Evolutionary conservation across 805 yeast species (phyloP).

Genomic region (Cyberlindnera mycetangii): DNA sequence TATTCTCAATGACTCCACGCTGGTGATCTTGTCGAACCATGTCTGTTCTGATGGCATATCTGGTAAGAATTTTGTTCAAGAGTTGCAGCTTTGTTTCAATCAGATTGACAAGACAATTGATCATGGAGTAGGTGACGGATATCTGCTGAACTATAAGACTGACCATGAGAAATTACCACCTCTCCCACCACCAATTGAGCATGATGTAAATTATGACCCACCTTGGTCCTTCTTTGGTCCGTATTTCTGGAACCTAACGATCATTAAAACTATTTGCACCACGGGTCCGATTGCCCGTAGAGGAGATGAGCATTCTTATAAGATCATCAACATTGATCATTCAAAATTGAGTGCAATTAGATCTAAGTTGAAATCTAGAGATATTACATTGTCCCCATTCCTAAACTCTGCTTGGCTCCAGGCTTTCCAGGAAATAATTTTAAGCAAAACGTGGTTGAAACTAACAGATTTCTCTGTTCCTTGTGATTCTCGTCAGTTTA

Average conservation of each 20-base stretch:
- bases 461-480: slow-evolving; percentile 20
- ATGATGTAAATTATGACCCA: slow-evolving; percentile 14
- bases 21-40: slow-evolving; percentile 22
- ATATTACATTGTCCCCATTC: slow-evolving; percentile 21
- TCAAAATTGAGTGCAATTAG: background rate
- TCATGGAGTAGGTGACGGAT: background rate
- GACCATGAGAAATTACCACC: slow-evolving; percentile 12
- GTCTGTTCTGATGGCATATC: slow-evolving; percentile 22
- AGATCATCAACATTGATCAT: slow-evolving; percentile 11
- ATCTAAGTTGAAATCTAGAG: background rate
- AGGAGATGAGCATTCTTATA: slow-evolving; percentile 14
- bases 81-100: slow-evolving; percentile 13
- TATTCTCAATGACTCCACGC: slow-evolving; percentile 16
- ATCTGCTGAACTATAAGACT: slow-evolving; percentile 12
- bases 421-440: slow-evolving; percentile 10
- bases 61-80: slow-evolving; percentile 17
- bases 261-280: slow-evolving; percentile 7
- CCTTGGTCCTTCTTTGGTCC: slow-evolving; percentile 13
- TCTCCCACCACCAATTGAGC: slow-evolving; percentile 21
- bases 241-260: slow-evolving; percentile 8
- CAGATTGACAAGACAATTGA: background rate
- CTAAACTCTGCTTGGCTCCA: slow-evolving; percentile 21
- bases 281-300: background rate
- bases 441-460: slow-evolving; percentile 5
- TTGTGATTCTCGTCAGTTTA: slow-evolving; percentile 20